Evolutionary conservation across 768 basidiomycete species (phyloP), one percentile per base, ranked within the genome.

Genomic region (Leccinum incarnatum): DNA sequence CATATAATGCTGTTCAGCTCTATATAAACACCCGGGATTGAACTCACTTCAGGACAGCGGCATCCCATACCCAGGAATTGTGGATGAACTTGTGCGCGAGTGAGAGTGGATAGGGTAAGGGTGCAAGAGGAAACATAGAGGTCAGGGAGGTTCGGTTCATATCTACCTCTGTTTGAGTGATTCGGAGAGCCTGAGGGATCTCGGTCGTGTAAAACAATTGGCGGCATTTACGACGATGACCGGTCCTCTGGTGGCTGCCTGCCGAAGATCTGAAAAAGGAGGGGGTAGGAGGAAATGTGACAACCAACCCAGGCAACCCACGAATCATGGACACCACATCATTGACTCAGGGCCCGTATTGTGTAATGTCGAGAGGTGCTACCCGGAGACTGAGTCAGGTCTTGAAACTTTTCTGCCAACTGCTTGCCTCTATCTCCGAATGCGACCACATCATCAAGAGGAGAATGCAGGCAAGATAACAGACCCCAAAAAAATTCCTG

Each of bases 1-100:
- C 0, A 6, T 9, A 10, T 19, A 4, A 42, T 74, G 69, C 42
- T 45, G 11, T 45, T 9, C 17, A 45, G 10, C 19, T 45, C 4
- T 45, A 9, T 10, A 45, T 45, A 45, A 45, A 45, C 42, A 21
- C 19, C 42, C 7, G 7, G 42, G n/a, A 45, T 45, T 45, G 8
- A 11, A 45, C n/a, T 10, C 11, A 11, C 17, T 10, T 45, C 17
- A 45, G 8, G 19, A 45, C n/a, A 12, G 19, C 10, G 17, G 29
- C 29, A 29, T 45, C 3, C 42, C 42, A 45, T 10, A 19, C 19
- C 10, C 6, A 45, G 42, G 42, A 45, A 45, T n/a, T 12, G 8
- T 8, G 42, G n/a, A 45, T 45, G 19, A 19, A 11, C 21, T n/a
- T 8, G 42, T 19, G 42, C 19, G 19, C 17, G 42, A n/a, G 19